Conservation (phyloP, 225 moss, liverwort and hornwort species). For the Pleurozium schreberi region DNA sequence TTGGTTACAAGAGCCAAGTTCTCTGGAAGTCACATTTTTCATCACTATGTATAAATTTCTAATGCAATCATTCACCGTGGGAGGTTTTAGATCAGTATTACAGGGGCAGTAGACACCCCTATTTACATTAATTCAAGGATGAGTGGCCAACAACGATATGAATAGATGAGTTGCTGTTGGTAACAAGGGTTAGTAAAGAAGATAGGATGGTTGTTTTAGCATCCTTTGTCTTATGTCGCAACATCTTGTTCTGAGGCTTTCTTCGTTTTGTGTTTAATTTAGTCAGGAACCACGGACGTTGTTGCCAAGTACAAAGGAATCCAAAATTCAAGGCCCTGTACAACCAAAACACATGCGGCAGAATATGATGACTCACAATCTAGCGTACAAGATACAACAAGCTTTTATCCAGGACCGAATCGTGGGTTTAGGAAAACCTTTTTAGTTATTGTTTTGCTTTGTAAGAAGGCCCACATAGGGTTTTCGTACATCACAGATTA, state of each 20-base stretch:
- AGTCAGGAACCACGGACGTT: neutral
- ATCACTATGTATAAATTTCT: neutral
- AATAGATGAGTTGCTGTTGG: neutral
- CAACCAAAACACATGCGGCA: slow-evolving; percentile 42
- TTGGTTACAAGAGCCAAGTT: neutral
- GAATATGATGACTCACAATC: slow-evolving; percentile 43
- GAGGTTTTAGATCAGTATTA: neutral
- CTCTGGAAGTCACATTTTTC: neutral
- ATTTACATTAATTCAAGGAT: neutral
- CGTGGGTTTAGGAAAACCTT: neutral
- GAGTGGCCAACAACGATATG: neutral
- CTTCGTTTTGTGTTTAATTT: neutral
- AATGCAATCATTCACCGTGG: neutral
- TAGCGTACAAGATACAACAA: slow-evolving; percentile 31
- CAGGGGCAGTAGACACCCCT: too few relatives aligned
- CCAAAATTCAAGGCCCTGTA: slow-evolving; percentile 2
- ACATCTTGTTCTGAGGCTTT: neutral
- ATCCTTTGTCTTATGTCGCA: neutral
- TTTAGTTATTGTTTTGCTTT: neutral
- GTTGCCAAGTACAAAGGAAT: neutral
- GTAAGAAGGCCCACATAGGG: neutral
- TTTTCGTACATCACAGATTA: neutral
- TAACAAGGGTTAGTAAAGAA: neutral
- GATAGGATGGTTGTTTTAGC: neutral
- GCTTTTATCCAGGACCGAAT: neutral